These are phyloP conservation scores for Neonothopanus nambi DNA, from an alignment of 1,284 basidiomycete species.

Conservation along the genomic window DNA sequence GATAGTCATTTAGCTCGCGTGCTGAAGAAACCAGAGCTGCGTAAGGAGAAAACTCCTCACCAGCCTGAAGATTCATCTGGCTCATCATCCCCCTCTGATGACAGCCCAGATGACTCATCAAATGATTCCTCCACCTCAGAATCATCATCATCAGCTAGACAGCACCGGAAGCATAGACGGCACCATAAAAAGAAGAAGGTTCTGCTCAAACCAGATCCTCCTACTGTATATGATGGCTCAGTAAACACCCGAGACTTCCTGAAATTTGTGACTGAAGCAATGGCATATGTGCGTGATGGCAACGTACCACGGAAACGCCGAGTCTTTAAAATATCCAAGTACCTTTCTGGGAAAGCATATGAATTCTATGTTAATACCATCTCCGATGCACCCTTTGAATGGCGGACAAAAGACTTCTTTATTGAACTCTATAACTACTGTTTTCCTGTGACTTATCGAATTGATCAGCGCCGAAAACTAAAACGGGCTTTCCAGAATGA, in stretches of 20 bases:
- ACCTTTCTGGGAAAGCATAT: constrained; percentile 36
- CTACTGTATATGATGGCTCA: constrained; percentile 30
- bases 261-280: constrained; percentile 31
- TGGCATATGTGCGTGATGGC: constrained; percentile 29
- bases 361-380: constrained; percentile 36
- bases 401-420: constrained; percentile 32
- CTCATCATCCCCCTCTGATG: too few relatives aligned
- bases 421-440: constrained; percentile 41
- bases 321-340: constrained; percentile 29
- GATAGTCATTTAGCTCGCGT: constrained; percentile 4
- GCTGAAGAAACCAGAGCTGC: neutral
- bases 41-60: neutral
- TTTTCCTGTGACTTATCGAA: constrained; percentile 39
- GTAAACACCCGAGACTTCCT: constrained; percentile 25
- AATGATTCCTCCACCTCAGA: constrained; percentile 4
- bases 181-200: constrained; percentile 12
- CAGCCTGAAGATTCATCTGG: too few relatives aligned
- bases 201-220: constrained; percentile 28
- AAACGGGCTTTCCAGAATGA: neutral
- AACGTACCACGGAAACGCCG: constrained; percentile 20
- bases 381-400: constrained; percentile 15
- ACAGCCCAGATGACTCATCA: neutral
- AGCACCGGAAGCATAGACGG: neutral
- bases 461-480: constrained; percentile 16
- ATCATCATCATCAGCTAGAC: neutral